Percentiles rank a stretch among this genome's conserved stretches.
These are phyloP conservation scores for Clarkia xantiana DNA, from an alignment of 345 rosid species.

Conservation along the genomic window DNA sequence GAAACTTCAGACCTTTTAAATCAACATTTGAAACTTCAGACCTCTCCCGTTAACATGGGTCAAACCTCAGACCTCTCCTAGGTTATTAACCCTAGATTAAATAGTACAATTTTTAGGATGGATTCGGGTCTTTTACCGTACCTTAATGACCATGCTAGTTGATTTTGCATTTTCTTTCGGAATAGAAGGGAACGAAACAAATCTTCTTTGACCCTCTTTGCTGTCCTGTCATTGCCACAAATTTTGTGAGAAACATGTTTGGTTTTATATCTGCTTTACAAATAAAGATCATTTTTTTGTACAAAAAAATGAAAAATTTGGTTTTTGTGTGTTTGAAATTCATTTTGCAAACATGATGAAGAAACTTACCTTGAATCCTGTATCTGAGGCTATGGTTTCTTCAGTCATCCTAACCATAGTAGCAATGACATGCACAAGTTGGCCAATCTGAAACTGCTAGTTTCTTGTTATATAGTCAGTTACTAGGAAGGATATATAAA, in stretches of 20 bases:
- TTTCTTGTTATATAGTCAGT: background rate
- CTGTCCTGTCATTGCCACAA: constrained; percentile 14
- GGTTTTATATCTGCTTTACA: no score
- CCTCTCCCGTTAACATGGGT: no score
- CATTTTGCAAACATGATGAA: background rate
- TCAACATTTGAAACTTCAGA: no score
- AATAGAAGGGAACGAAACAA: constrained; percentile 24
- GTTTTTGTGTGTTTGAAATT: no score
- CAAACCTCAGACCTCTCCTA: no score
- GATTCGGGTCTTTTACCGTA: constrained; percentile 4
- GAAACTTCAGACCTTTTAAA: no score
- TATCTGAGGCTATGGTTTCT: constrained; percentile 13
- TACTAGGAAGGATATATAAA: background rate
- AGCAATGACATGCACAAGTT: no score
- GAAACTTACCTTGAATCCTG: constrained; percentile 25
- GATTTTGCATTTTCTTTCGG: constrained; percentile 34
- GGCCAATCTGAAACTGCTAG: background rate
- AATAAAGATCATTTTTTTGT: no score
- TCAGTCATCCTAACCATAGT: constrained; percentile 20
- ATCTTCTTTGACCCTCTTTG: constrained; percentile 27
- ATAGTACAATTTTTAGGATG: background rate
- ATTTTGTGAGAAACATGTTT: background rate
- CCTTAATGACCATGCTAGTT: constrained; percentile 62
- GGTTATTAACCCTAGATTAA: no score
- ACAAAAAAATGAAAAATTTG: no score